Base-by-base conservation (phyloP, 192 early-diverging fungal species). In the Podila horticola region DNA sequence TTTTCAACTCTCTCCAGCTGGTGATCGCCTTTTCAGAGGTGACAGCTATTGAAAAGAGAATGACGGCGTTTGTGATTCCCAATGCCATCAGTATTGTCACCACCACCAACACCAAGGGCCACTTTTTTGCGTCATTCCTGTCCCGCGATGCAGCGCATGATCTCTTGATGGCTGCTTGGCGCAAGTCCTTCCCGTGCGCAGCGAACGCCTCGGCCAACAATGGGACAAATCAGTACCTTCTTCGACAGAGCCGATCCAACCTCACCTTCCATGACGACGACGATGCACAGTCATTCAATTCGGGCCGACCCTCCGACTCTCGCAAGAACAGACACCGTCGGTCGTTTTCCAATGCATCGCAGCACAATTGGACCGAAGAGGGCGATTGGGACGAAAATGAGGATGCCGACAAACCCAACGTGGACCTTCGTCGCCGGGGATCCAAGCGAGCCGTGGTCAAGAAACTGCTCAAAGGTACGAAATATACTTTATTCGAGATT, bases 1-100 rank as follows among this genome's bases (percentile, higher is more conserved):
- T 50, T 31, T 34, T 15, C 73, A 24, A 28, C 45, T 52, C 22
- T 30, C 33, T 24, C 38, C 71, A 87, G 84, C 71, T 95, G 60
- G 86, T 94, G 1, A 90, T 97, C 57, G 86, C 89, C 0, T 91
- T 95, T 74, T 84, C 88, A 10, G 95, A 97, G 71, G 90, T 96
- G 38, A 89, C 93, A 38, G 86, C 91, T 1, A 94, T 97, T 45
- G 95, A 97, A 59, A 97, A 97, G 79, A 87, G 91, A 30, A 89
- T 91, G 84, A 95, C 93, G 0, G 95, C 95, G 28, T 84, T 92
- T 52, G 88, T 97, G 51, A 94, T 97, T 62, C 95, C 94, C 31
- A 97, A 97, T 73, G 95, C 96, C 1, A 94, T 97, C 71, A 88
- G 91, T 77, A 85, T 97, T 28, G 88, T 92, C n/a, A 94, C 95